These are phyloP conservation scores for Vinca minor DNA, from an alignment of 257 asterid species.

Conservation along the genomic window DNA sequence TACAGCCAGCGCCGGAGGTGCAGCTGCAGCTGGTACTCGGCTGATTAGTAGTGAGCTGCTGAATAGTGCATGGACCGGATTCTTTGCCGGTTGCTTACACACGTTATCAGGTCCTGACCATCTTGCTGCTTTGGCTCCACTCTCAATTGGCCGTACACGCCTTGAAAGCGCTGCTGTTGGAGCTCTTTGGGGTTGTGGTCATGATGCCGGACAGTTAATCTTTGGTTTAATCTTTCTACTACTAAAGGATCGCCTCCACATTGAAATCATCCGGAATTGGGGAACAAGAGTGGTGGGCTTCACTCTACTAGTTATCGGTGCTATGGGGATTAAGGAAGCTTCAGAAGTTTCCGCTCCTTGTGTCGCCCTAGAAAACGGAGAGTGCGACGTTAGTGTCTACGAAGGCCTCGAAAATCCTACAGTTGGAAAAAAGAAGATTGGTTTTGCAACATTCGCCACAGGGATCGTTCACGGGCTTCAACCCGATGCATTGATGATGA, in stretches of 20 bases:
- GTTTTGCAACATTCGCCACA: constrained; percentile 91
- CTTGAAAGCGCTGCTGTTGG: constrained; percentile 94
- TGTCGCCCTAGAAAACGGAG: constrained; percentile 56
- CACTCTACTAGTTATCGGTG: constrained; percentile 80
- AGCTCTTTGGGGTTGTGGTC: constrained; percentile 99
- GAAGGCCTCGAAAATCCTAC: constrained; percentile 39
- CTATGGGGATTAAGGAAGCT: constrained; percentile 90
- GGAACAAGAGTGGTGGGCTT: constrained; percentile 83
- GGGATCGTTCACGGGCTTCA: constrained; percentile 95
- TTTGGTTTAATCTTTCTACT: constrained; percentile 76
- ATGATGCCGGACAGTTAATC: constrained; percentile 88
- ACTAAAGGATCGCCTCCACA: constrained; percentile 77
- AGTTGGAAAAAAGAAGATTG: constrained; percentile 67
- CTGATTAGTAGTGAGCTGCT: constrained; percentile 51
- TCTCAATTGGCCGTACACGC: constrained; percentile 75
- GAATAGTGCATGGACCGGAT: constrained; percentile 94
- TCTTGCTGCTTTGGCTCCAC: constrained; percentile 97
- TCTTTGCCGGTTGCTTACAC: constrained; percentile 97
- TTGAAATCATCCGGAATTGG: constrained; percentile 84
- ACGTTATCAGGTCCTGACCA: constrained; percentile 96
- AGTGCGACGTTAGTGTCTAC: constrained; percentile 47
- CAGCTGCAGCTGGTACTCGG: constrained; percentile 38
- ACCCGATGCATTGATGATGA: constrained; percentile 86
- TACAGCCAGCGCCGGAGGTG: constrained; percentile 52
- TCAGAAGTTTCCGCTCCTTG: constrained; percentile 59